Evolutionary conservation across 2,329 filamentous ascomycete species (phyloP).

Genomic region (Chaetomium globosum): DNA sequence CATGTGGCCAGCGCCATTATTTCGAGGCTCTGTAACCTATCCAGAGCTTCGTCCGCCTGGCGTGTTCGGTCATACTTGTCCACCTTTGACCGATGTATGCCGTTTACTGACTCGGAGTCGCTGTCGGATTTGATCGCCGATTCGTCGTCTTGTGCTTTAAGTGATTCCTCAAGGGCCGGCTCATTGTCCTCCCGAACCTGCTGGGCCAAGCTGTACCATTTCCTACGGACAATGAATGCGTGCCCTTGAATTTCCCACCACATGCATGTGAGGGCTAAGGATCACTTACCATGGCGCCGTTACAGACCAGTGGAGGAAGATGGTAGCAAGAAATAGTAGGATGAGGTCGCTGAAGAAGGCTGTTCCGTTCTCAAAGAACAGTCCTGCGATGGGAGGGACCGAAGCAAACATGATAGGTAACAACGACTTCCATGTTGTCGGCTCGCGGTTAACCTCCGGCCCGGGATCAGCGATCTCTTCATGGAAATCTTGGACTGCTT

Average conservation of each 20-base stretch:
- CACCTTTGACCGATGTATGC: background rate
- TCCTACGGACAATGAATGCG: conserved; percentile 48
- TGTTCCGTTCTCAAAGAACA: conserved; percentile 83
- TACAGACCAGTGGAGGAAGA: conserved; percentile 92
- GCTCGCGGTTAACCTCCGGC: conserved; percentile 46
- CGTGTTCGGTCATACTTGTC: background rate
- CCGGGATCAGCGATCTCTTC: conserved; percentile 68
- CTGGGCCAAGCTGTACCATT: conserved; percentile 75
- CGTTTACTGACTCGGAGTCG: conserved; percentile 40
- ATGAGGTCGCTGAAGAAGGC: conserved; percentile 83
- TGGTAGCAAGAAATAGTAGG: conserved; percentile 73
- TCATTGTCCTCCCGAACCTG: conserved; percentile 59
- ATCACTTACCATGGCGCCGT: conserved; percentile 77
- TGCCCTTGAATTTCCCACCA: background rate
- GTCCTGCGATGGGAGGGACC: conserved; percentile 79
- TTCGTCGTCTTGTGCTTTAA: conserved; percentile 46
- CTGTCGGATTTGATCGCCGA: conserved; percentile 29
- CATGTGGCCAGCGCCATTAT: conserved; percentile 73
- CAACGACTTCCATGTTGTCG: conserved; percentile 73
- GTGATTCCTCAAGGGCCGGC: conserved; percentile 44
- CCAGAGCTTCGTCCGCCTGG: conserved; percentile 45
- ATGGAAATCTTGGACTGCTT: conserved; percentile 64
- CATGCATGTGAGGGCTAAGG: background rate
- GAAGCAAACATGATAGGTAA: conserved; percentile 82
- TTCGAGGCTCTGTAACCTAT: conserved; percentile 75